Percentiles rank a stretch among this genome's conserved stretches.
These are phyloP conservation scores for Suhomyces panamericanus DNA, from an alignment of 1,139 yeast genomes.

Conservation along the genomic window DNA sequence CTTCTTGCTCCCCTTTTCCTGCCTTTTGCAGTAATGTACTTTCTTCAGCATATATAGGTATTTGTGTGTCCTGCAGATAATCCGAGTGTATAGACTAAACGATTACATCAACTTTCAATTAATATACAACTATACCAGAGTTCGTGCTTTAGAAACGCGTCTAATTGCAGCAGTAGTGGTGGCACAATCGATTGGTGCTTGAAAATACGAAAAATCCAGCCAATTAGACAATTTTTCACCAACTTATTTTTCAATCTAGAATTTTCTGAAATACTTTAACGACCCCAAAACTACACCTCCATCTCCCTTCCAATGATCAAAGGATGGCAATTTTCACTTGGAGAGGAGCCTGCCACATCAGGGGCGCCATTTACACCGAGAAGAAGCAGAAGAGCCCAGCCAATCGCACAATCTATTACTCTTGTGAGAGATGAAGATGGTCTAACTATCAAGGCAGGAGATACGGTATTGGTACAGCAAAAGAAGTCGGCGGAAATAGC, in stretches of 20 bases:
- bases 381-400: constrained; percentile 17
- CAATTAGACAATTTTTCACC: not conserved
- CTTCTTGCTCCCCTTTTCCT: constrained; percentile 1
- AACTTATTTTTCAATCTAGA: not conserved
- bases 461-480: constrained; percentile 31
- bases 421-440: constrained; percentile 36
- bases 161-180: no score
- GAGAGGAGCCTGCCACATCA: constrained; percentile 17
- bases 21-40: not conserved
- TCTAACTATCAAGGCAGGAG: constrained; percentile 42
- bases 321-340: constrained; percentile 35
- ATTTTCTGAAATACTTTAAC: not conserved
- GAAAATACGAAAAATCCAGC: not conserved
- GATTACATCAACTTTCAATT: not conserved
- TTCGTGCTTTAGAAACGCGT: not conserved
- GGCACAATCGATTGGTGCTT: no score
- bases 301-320: constrained; percentile 16
- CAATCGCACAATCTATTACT: constrained; percentile 15
- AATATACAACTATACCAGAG: not conserved
- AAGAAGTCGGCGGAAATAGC: constrained; percentile 27
- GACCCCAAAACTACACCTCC: not conserved
- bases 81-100: not conserved
- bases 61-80: constrained; percentile 4
- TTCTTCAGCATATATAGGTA: not conserved
- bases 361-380: constrained; percentile 9